These are phyloP conservation scores for Pythium coloratum DNA, from an alignment of 352 stramenopile species.

Conservation along the genomic window DNA sequence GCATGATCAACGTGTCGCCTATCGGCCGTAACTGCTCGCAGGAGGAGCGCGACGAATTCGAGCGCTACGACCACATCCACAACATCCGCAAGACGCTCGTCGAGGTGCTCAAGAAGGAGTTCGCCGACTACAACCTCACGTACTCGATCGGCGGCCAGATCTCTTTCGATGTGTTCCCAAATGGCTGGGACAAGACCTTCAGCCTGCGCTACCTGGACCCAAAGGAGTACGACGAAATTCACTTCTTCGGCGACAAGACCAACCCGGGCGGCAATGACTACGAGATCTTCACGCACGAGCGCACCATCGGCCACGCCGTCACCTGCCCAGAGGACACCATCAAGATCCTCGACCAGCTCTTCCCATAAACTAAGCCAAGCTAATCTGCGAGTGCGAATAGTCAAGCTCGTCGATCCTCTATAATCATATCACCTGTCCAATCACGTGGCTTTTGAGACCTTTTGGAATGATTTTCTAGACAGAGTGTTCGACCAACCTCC, in stretches of 20 bases:
- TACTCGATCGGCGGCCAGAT: slow-evolving; percentile 99
- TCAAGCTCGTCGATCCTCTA: neutral
- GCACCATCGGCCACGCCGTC: slow-evolving; percentile 97
- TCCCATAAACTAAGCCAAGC: slow-evolving; percentile 50
- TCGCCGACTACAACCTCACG: slow-evolving; percentile 94
- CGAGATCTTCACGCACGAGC: slow-evolving; percentile 97
- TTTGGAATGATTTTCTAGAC: too few species aligned
- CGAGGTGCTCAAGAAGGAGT: slow-evolving; percentile 93
- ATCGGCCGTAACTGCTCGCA: slow-evolving; percentile 98
- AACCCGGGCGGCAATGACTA: slow-evolving; percentile 98
- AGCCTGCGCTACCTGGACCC: slow-evolving; percentile 93
- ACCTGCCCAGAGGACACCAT: slow-evolving; percentile 97
- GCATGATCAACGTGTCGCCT: slow-evolving; percentile 99
- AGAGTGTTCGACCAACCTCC: too few species aligned
- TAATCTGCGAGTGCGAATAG: slow-evolving; percentile 6
- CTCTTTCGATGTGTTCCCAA: slow-evolving; percentile 98
- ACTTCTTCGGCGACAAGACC: slow-evolving; percentile 99
- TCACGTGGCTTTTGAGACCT: too few species aligned
- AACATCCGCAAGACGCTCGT: slow-evolving; percentile 96
- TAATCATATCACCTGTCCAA: too few species aligned
- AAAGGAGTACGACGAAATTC: slow-evolving; percentile 98
- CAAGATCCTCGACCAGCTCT: slow-evolving; percentile 95
- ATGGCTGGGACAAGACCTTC: slow-evolving; percentile 99
- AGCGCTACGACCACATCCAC: slow-evolving; percentile 95
- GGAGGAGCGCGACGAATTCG: slow-evolving; percentile 97